Percentiles rank a stretch among this genome's conserved stretches.
Evolutionary conservation across 441 rosid genomes (phyloP).

Genomic region (Euphorbia schlechtendalii): DNA sequence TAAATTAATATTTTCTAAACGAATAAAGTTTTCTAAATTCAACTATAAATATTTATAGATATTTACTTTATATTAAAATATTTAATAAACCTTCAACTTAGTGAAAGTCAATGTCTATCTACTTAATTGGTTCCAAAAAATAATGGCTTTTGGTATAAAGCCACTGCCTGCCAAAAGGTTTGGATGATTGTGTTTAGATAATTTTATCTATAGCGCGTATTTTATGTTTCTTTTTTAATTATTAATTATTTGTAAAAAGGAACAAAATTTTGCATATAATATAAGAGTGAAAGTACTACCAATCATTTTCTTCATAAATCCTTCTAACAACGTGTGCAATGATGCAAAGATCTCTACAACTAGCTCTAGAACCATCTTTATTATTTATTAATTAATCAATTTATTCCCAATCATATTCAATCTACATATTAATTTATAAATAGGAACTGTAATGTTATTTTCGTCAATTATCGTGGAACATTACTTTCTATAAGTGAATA

Average conservation of each 20-base stretch:
- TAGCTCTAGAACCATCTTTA: neutral
- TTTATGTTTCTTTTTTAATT: neutral
- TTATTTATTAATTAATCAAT: too few relatives aligned
- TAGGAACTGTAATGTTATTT: too few relatives aligned
- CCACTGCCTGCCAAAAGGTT: conserved; percentile 22
- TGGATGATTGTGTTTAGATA: conserved; percentile 33
- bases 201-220: neutral
- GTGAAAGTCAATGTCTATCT: conserved; percentile 53
- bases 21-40: too few relatives aligned
- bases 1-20: too few relatives aligned
- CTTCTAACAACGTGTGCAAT: neutral
- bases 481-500: too few relatives aligned
- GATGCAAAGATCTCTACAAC: neutral
- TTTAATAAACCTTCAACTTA: conserved; percentile 14
- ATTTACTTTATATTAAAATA: too few relatives aligned
- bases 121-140: conserved; percentile 15
- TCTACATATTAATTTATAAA: neutral
- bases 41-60: too few relatives aligned
- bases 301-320: conserved; percentile 12
- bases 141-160: conserved; percentile 20
- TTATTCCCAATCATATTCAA: neutral
- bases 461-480: too few relatives aligned
- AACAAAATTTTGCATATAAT: neutral
- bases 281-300: neutral
- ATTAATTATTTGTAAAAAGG: neutral